These are phyloP conservation scores for Talaromyces liani DNA, from an alignment of 495 filamentous ascomycete genomes.

Conservation along the genomic window DNA sequence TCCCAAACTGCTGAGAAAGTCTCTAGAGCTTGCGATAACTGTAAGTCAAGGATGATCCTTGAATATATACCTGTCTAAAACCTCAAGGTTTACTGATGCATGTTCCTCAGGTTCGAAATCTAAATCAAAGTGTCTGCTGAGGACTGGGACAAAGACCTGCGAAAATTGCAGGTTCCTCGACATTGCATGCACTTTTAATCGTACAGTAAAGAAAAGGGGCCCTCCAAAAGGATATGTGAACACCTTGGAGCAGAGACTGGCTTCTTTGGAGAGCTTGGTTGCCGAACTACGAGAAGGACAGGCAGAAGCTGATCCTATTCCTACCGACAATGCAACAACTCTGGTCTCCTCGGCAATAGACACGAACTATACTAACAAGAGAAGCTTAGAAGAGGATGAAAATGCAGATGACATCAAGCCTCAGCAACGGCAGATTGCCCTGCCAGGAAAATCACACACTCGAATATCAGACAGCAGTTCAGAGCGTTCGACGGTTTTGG, in stretches of 20 bases:
- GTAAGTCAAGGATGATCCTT: too few species aligned
- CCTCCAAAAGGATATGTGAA: conserved; percentile 2
- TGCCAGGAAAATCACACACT: not conserved
- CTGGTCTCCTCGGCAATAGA: not conserved
- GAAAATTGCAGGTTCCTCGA: conserved; percentile 1
- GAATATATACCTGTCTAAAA: too few species aligned
- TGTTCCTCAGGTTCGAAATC: not conserved
- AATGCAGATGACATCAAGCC: not conserved
- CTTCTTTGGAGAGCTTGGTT: not conserved
- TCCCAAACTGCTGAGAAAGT: not conserved
- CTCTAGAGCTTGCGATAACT: conserved; percentile 1
- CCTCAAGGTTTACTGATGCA: too few species aligned
- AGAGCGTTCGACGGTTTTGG: not conserved
- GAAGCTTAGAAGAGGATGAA: not conserved
- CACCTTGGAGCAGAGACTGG: not conserved
- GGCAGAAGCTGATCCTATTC: not conserved
- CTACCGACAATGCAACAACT: not conserved
- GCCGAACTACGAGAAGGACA: conserved; percentile 1
- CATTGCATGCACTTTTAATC: conserved; percentile 1
- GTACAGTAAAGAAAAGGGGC: not conserved
- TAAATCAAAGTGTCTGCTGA: conserved; percentile 1
- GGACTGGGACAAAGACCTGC: not conserved
- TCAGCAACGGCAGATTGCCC: not conserved
- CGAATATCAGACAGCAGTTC: not conserved
- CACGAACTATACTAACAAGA: not conserved